Evolutionary conservation across 768 basidiomycete species (phyloP), one percentile per base, ranked within the genome.

Genomic region (Pleurotus eryngii): DNA sequence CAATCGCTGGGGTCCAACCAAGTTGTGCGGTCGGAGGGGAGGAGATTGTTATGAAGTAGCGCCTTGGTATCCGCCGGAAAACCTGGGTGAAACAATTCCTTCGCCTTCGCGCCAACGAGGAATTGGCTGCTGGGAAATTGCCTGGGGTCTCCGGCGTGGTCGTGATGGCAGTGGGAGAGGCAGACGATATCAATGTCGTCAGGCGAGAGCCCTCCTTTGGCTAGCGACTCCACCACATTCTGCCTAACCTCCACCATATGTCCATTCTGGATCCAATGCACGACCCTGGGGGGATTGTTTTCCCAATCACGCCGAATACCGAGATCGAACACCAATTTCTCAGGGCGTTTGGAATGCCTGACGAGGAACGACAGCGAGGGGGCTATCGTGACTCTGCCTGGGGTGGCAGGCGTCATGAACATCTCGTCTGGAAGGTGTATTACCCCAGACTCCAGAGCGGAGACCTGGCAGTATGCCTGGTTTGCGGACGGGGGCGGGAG

Each of bases 341-440:
- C 63, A 2, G 69, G 65, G 1, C 65, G 74, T 15, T 60, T 57
- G 1, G 81, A 79, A 61, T 86, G 84, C 9, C 70, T 73, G 39
- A 85, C 65, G 55, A 78, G 73, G 66, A 85, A 86, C 1, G 79
- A 72, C 45, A 86, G 73, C 12, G 77, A 76, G 2, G 84, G 85
- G 5, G 70, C 70, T 2, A 56, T 54, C 2, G 64, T 63, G 7
- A 64, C 58, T 6, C 66, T 69, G 1, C 66, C 69, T 42, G 71
- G 64, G 3, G 63, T 59, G 1, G 72, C 66, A 35, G 67, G 74
- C 18, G 71, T 72, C 38, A 81, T 64, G 51, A 80, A 62, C 54
- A 68, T 65, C 35, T 71, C 72, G 20, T 77, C 63, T 0, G 73
- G 64, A 7, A 84, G 60, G 22, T 61, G 61, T 5, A 85, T 65